Evolutionary conservation across 768 basidiomycete species (phyloP), one percentile per base, ranked within the genome.

Genomic region (Tricholoma flavovirens): DNA sequence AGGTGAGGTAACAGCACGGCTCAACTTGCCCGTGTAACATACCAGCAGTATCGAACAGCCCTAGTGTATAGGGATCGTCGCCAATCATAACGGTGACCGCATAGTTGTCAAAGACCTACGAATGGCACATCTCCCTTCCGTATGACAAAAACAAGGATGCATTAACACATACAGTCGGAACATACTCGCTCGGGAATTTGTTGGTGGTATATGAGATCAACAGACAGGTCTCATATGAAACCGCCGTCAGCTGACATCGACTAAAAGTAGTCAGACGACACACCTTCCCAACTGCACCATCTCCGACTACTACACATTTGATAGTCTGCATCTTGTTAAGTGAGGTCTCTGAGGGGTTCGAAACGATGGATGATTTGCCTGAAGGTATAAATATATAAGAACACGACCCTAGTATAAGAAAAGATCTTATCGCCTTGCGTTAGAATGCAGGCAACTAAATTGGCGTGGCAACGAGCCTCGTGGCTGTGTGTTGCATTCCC

Each of bases 1-100:
- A 51, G 53, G 46, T 30, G 45, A 49, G 48, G 52, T 49, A 55
- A 59, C 49, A 19, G 50, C 54, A 52, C 26, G 53, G 51, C 59
- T 48, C 32, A 38, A 6, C 45, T 53, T 2, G 40, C 7, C n/a
- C 33, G 5, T 56, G n/a, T 53, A 49, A 81, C 90, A 64, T 61
- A 94, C 94, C 94, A 64, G 97, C 97, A 58, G 97, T 99, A 81
- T 99, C 97, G 73, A 98, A 99, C 63, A 99, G 73, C 55, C 97
- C 97, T 68, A 99, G 77, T 61, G 97, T 98, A 73, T 98, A 98
- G 53, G 97, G 96, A 74, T 98, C 96, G 67, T 98, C 97, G 53
- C 96, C 96, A 75, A 99, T 98, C 97, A 99, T 98, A 57, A 99
- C 97, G n/a, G 96, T 98, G 59, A 98, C 97, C 59, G 97, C 97